phyloP scores from a whole-genome alignment of 768 basidiomycete genomes.

The Tylopilus sp. region DNA sequence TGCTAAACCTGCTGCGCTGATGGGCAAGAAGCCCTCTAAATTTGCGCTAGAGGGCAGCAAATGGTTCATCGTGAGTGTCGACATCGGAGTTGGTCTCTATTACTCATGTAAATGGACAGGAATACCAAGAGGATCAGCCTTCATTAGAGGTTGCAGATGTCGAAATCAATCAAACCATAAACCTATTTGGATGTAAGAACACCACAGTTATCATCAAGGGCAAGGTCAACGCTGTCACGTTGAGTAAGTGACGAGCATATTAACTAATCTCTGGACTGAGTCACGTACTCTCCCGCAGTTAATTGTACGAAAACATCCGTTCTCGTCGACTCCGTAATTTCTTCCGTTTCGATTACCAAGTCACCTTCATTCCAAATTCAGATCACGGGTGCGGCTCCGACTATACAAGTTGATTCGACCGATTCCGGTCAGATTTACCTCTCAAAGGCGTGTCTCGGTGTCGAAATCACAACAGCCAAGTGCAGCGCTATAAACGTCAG shows the following conservation, averaged over 20 bases:
- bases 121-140: conserved; percentile 85
- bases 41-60: conserved; percentile 88
- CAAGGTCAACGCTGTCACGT: conserved; percentile 91
- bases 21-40: conserved; percentile 90
- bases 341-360: conserved; percentile 81
- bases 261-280: conserved; percentile 1
- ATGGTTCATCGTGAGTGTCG: conserved; percentile 76
- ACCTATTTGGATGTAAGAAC: conserved; percentile 89
- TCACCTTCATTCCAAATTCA: conserved; percentile 94
- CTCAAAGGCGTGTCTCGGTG: conserved; percentile 71
- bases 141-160: conserved; percentile 69
- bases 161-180: conserved; percentile 79
- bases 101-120: conserved; percentile 44
- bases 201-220: conserved; percentile 80
- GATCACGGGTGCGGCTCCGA: conserved; percentile 86
- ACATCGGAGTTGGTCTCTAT: not conserved
- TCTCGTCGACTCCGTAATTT: conserved; percentile 90
- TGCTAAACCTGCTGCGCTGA: conserved; percentile 76
- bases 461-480: conserved; percentile 92
- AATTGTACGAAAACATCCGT: conserved; percentile 87
- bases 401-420: conserved; percentile 90
- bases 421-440: conserved; percentile 96
- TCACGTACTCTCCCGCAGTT: conserved; percentile 42
- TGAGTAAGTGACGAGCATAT: conserved; percentile 48
- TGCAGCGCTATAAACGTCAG: conserved; percentile 91